Percentiles rank a stretch among this genome's conserved stretches.
Conservation (phyloP, 2,329 filamentous ascomycete species). For the Ophiocordyceps camponoti-saundersi region DNA sequence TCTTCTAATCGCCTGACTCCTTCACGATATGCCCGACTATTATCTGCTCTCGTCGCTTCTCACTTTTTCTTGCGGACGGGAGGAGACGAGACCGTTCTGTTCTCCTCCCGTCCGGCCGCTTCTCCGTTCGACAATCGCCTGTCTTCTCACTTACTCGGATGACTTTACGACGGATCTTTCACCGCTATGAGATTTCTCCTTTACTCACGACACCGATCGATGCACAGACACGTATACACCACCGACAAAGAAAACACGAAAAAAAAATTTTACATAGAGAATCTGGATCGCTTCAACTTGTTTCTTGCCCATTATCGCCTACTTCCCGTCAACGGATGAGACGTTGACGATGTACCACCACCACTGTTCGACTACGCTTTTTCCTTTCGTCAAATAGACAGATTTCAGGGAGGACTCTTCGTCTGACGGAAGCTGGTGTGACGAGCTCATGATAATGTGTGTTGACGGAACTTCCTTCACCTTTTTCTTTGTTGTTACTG, state of each 20-base stretch:
- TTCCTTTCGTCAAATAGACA: background rate
- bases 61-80: background rate
- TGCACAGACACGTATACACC: no score
- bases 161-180: no score
- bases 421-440: background rate
- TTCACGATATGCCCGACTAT: slow-evolving; percentile 6
- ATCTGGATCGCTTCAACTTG: background rate
- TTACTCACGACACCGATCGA: no score
- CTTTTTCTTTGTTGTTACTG: slow-evolving; percentile 1
- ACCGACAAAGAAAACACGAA: background rate
- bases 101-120: no score
- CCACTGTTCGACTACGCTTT: background rate
- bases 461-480: slow-evolving; percentile 8
- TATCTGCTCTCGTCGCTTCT: slow-evolving; percentile 5
- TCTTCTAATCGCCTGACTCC: background rate
- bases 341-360: background rate
- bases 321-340: no score
- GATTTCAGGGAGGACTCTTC: background rate
- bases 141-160: no score
- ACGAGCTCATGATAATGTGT: background rate
- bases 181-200: no score
- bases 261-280: background rate
- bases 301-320: background rate
- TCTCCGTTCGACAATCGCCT: no score
- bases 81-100: no score